Percentiles rank a stretch among this genome's conserved stretches.
phyloP scores from a whole-genome alignment of 83 land plant genomes.

The Thuja plicata region DNA sequence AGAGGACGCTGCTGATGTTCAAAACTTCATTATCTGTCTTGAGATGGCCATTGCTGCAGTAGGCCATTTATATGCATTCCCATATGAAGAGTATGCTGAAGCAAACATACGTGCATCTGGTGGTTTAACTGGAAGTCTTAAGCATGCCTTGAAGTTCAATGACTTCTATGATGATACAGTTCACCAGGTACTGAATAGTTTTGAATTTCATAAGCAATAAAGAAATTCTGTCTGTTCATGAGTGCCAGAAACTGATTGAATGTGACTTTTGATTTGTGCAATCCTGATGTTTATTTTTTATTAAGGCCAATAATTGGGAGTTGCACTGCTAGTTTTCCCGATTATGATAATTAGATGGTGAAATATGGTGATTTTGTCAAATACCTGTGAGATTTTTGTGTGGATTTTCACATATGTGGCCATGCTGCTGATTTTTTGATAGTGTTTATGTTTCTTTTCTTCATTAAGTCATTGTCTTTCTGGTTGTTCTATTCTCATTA shows the following conservation, averaged over 20 bases:
- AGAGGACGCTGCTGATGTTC: constrained; percentile 90
- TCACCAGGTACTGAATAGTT: constrained; percentile 67
- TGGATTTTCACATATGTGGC: background rate
- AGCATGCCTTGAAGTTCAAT: constrained; percentile 89
- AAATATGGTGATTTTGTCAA: background rate
- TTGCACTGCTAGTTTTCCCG: background rate
- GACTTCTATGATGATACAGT: constrained; percentile 98
- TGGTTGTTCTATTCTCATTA: background rate
- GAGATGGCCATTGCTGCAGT: constrained; percentile 97
- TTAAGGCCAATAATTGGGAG: background rate
- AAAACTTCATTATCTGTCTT: constrained; percentile 80
- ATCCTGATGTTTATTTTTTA: background rate
- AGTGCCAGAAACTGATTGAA: background rate
- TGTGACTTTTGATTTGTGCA: background rate
- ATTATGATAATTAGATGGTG: background rate
- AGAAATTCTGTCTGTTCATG: background rate
- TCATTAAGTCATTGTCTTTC: background rate
- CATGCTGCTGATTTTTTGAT: background rate
- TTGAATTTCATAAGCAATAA: background rate
- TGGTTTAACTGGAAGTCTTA: constrained; percentile 67
- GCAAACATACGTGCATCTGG: constrained; percentile 73
- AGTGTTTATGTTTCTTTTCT: background rate
- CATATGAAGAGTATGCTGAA: constrained; percentile 92
- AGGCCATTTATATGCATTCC: constrained; percentile 91
- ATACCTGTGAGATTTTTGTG: background rate